Evolutionary conservation across 1,284 basidiomycete species (phyloP).

Genomic region (Cutaneotrichosporon sp.): DNA sequence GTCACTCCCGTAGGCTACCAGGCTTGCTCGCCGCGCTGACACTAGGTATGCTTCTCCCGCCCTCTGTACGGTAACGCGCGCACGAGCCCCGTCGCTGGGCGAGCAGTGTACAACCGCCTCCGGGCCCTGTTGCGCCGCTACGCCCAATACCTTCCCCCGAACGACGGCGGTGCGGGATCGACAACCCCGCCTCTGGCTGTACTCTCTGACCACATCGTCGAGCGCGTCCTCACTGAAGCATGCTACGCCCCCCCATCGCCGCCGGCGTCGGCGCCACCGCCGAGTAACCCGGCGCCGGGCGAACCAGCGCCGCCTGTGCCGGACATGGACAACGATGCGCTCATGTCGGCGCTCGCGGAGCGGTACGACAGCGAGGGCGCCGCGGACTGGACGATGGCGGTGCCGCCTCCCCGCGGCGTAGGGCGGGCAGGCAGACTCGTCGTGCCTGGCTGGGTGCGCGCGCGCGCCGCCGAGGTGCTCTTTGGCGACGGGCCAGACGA

Average conservation of each 20-base stretch:
- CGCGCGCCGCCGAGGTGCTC: conserved; percentile 80
- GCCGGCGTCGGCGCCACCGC: background rate
- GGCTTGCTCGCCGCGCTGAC: background rate
- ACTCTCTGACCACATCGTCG: conserved; percentile 28
- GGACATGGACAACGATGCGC: conserved; percentile 14
- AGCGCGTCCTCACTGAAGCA: conserved; percentile 37
- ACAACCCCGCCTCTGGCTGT: conserved; percentile 7
- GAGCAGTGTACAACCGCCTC: conserved; percentile 66
- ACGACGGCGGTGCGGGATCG: background rate
- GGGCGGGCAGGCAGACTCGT: conserved; percentile 50
- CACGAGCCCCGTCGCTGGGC: conserved; percentile 76
- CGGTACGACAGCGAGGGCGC: conserved; percentile 21
- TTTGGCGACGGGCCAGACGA: conserved; percentile 73
- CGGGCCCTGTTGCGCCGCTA: conserved; percentile 71
- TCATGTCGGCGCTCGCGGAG: conserved; percentile 10
- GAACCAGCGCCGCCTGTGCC: conserved; percentile 5
- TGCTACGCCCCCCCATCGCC: conserved; percentile 31
- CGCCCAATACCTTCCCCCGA: conserved; percentile 44
- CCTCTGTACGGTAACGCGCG: conserved; percentile 74
- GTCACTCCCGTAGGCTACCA: conserved; percentile 70
- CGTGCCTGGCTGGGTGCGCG: conserved; percentile 91
- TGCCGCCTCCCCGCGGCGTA: conserved; percentile 7
- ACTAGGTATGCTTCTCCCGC: conserved; percentile 77
- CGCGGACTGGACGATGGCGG: conserved; percentile 19
- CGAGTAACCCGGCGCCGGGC: conserved; percentile 1